Base-by-base conservation (phyloP, 2,329 filamentous ascomycete genomes). In the Phaeophleospora eucalypticola region DNA sequence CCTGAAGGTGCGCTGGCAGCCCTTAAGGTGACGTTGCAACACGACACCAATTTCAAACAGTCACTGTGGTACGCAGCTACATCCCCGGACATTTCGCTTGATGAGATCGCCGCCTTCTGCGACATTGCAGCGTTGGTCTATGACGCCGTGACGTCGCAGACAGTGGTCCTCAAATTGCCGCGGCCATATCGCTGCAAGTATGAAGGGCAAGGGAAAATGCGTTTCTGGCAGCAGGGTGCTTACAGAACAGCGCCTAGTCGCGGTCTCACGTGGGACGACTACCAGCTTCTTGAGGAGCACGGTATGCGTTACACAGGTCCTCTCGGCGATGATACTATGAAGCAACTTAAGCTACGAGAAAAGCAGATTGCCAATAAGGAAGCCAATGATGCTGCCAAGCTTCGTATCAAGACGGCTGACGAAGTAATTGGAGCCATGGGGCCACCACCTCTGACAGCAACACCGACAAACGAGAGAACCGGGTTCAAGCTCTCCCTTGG, bases 61-160 rank as follows among this genome's bases (percentile, higher is more conserved):
- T 73, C 74, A 10, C 61, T 84, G 3, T 81, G 80, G 72, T 70
- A 75, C 45, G 80, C 80, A 2, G 72, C 80, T 18, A 68, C 60
- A 42, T 77, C 80, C 0, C 72, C 69, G 1, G 63, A 60, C 4
- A 68, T 81, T 36, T 71, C 76, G 1, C 55, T 78, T 2, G 66
- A 73, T 20, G 80, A 84, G 57, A 67, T 82, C 37, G 72, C 72
- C 4, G 74, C 79, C 33, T 70, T 84, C 24, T 67, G 78, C 15
- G 79, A 82, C 51, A 69, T 84, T 29, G 81, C 79, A 52, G 68
- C 69, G 32, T 64, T 81, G 47, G 62, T 84, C 14, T 83, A 78
- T 54, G 71, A 77, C 21, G 66, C 77, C 7, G 61, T 71, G n/a
- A 74, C 74, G 15, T 71, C 70, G 16, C 68, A 76, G 20, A 64